phyloP scores from a whole-genome alignment of 306 rosid species.

The Rosa lucieae region DNA sequence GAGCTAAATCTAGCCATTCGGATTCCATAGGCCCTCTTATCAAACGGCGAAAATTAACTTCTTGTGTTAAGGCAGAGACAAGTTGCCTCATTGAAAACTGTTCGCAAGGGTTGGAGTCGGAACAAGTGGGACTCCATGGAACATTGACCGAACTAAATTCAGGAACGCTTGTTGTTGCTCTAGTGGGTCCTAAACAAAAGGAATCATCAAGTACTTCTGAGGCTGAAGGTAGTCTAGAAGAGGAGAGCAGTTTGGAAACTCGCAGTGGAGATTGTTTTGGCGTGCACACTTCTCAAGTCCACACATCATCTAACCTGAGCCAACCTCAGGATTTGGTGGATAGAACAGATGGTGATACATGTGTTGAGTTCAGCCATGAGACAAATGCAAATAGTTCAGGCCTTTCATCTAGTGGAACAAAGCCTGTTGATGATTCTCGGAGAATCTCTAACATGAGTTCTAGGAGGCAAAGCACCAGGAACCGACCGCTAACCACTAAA shows the following conservation, averaged over 20 bases:
- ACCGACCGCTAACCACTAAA: constrained; percentile 66
- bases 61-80: constrained; percentile 54
- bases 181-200: constrained; percentile 29
- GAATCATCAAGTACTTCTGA: constrained; percentile 30
- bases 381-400: constrained; percentile 25
- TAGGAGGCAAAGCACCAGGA: constrained; percentile 79
- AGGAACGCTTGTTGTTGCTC: constrained; percentile 31
- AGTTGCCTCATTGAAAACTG: constrained; percentile 34
- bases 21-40: constrained; percentile 44
- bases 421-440: constrained; percentile 26
- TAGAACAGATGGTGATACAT: constrained; percentile 26
- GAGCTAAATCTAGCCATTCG: constrained; percentile 47
- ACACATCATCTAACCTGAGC: constrained; percentile 27
- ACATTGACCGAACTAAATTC: constrained; percentile 35
- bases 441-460: constrained; percentile 29
- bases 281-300: constrained; percentile 23
- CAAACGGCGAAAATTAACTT: constrained; percentile 61
- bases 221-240: constrained; percentile 31
- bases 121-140: constrained; percentile 27
- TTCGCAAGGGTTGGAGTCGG: constrained; percentile 35
- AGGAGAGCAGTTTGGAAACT: constrained; percentile 26
- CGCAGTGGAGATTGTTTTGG: constrained; percentile 20
- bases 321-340: constrained; percentile 31
- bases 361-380: constrained; percentile 11
- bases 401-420: constrained; percentile 19